A percentile compares a stretch with the other conserved stretches of the same genome.
Conservation (phyloP, 345 rosid genomes). For the Clausena lansium region DNA sequence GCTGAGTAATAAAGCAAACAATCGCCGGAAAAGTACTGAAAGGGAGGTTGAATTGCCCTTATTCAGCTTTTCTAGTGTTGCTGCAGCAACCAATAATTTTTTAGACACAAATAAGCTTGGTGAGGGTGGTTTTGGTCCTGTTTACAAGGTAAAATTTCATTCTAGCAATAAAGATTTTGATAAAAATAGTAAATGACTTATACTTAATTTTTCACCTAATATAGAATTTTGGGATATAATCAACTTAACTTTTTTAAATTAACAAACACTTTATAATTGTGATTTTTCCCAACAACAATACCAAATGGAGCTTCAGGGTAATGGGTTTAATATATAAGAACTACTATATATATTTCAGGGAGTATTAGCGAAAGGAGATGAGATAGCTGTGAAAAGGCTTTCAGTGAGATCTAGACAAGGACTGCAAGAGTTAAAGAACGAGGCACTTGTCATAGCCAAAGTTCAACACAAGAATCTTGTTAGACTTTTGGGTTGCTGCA, state of each 20-base stretch:
- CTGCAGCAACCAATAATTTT: conserved; percentile 33
- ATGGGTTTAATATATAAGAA: too few species aligned
- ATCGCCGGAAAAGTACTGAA: neutral
- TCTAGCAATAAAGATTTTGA: too few species aligned
- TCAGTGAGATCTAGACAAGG: neutral
- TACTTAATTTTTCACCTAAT: too few species aligned
- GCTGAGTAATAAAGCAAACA: neutral
- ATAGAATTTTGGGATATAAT: too few species aligned
- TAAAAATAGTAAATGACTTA: too few species aligned
- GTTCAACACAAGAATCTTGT: neutral
- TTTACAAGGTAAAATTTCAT: conserved; percentile 15
- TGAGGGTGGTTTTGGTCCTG: conserved; percentile 42
- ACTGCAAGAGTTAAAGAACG: neutral
- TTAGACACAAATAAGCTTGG: conserved; percentile 31
- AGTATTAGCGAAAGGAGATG: neutral
- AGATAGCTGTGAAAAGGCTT: neutral
- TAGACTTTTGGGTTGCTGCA: too few species aligned
- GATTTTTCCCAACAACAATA: too few species aligned
- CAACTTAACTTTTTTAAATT: too few species aligned
- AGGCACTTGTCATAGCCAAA: neutral
- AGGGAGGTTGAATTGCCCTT: conserved; percentile 24
- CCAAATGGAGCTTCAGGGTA: too few species aligned
- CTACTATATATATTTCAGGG: neutral
- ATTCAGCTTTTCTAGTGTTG: conserved; percentile 25
- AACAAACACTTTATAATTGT: too few species aligned